Evolutionary conservation across 202 grass and related monocot species (phyloP), one percentile per base, ranked within the genome.

Genomic region (Saccharum hybrid): DNA sequence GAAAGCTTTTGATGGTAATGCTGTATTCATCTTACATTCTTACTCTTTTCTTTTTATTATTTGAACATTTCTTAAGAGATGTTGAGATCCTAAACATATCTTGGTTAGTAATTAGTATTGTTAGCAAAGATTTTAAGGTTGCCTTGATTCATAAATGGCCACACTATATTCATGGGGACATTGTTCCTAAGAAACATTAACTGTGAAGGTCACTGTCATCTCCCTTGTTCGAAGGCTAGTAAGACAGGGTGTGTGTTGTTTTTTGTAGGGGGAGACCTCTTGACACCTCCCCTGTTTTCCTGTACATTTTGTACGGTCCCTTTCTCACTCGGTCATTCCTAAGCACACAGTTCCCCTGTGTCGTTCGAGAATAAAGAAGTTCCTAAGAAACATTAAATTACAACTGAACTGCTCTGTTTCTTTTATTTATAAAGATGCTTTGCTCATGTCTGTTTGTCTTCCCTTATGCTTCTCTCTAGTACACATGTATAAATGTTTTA

Each of bases 1-100:
- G 91, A 81, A 99, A 96, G 71, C 88, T 99, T 88, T 87, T 99
- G 80, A 99, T 96, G 96, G 96, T 99, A 94, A 75, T 66, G 16
- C 15, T 80, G 59, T 74, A 21, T 77, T 62, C 30, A 12, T 78
- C 49, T 75, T 82, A 56, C 61, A 59, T 81, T 78, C 7, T 54
- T 70, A 7, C 13, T 71, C 19, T 6, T 77, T 60, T 75, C 10
- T 30, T 43, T 48, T 72, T 56, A n/a, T 66, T 14, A 48, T 78
- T 34, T 62, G 51, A 11, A 37, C 37, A 68, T 60, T 68, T 52
- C 52, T 72, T 65, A 57, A 21, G 22, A 23, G 36, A 42, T 43
- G 1, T 56, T 54, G 43, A 86, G 43, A 40, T 72, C 36, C 76
- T 80, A 67, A 84, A 73, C 15, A 60, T 83, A 74, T 84, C 41